These are phyloP conservation scores for Colletotrichum tabaci DNA, from an alignment of 2,329 filamentous ascomycete genomes.

Conservation along the genomic window DNA sequence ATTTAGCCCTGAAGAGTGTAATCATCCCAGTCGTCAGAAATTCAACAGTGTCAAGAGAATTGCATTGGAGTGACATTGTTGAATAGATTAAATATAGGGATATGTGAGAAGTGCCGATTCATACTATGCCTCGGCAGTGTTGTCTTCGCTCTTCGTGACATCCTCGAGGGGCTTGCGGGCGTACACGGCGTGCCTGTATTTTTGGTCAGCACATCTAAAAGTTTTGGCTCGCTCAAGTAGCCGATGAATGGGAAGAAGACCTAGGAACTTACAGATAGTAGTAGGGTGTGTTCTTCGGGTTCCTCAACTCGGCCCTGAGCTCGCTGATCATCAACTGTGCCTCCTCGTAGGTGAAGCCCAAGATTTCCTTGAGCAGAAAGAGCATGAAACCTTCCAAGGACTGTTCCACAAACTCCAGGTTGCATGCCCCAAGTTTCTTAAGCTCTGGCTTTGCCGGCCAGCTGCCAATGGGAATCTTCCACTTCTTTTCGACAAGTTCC, in stretches of 20 bases:
- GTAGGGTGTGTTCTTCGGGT: slow-evolving; percentile 11
- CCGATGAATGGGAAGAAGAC: no score
- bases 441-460: slow-evolving; percentile 37
- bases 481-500: slow-evolving; percentile 37
- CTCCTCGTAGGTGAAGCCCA: slow-evolving; percentile 49
- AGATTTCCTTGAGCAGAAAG: slow-evolving; percentile 48
- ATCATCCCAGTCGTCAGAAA: no score
- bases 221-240: no score
- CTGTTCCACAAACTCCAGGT: slow-evolving; percentile 45
- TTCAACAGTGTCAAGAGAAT: no score
- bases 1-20: no score
- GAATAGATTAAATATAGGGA: no score
- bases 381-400: slow-evolving; percentile 49
- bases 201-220: not conserved
- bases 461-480: slow-evolving; percentile 39
- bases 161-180: not conserved
- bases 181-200: not conserved
- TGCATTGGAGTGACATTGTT: no score
- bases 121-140: no score
- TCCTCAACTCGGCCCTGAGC: slow-evolving; percentile 38
- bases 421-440: slow-evolving; percentile 42
- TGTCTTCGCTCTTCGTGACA: not conserved
- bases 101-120: no score
- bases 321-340: slow-evolving; percentile 43
- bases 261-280: not conserved